These are phyloP conservation scores for Yarrowia galli DNA, from an alignment of 1,139 yeast species.

Conservation along the genomic window DNA sequence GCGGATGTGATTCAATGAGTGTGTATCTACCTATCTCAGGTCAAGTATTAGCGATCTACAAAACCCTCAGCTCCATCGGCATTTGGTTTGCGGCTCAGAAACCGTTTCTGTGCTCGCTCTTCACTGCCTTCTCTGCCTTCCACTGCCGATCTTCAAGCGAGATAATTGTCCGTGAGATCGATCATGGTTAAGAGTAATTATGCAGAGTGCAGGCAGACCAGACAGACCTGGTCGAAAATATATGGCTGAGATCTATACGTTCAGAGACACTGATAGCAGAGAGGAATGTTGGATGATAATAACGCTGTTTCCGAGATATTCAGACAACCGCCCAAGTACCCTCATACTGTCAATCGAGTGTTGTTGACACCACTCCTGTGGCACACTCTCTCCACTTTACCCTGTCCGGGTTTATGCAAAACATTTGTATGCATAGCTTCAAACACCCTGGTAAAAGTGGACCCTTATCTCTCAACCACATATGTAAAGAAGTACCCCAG, in stretches of 20 bases:
- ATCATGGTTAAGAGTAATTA: neutral
- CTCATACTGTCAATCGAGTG: no score
- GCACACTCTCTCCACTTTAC: no score
- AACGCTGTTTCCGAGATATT: neutral
- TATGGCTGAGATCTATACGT: neutral
- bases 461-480: slow-evolving; percentile 16
- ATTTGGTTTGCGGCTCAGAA: slow-evolving; percentile 20
- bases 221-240: neutral
- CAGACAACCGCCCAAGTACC: no score
- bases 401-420: slow-evolving; percentile 7
- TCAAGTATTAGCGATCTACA: no score
- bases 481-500: neutral
- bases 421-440: neutral
- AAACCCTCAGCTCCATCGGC: neutral
- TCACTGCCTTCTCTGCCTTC: slow-evolving; percentile 1
- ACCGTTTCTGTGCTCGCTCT: neutral
- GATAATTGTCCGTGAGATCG: slow-evolving; percentile 8
- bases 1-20: no score
- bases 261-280: neutral
- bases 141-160: slow-evolving; percentile 34
- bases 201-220: neutral
- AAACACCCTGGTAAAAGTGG: neutral
- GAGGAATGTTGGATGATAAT: neutral
- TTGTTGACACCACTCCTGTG: no score
- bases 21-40: no score